phyloP scores from a whole-genome alignment of 2,329 filamentous ascomycete genomes.

The Claviceps paspali region DNA sequence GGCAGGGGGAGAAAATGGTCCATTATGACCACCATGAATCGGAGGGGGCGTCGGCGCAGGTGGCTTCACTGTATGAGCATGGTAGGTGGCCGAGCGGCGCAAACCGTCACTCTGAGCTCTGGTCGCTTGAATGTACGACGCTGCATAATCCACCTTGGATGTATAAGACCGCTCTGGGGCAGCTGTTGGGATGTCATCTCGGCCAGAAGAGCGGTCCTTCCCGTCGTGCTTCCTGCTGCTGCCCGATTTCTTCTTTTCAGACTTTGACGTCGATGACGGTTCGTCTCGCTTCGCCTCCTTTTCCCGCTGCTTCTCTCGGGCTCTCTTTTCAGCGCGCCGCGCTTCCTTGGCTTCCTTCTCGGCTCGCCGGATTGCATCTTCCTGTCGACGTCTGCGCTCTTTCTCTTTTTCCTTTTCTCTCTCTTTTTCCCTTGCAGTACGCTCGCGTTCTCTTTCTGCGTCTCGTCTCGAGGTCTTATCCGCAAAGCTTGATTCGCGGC shows the following conservation, averaged over 20 bases:
- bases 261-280: conserved; percentile 9
- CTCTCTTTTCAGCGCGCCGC: conserved; percentile 20
- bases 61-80: conserved; percentile 12
- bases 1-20: conserved; percentile 13
- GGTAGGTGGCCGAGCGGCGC: conserved; percentile 11
- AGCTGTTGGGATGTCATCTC: conserved; percentile 16
- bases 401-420: conserved; percentile 7
- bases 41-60: conserved; percentile 23
- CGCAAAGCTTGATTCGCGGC: conserved; percentile 32
- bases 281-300: conserved; percentile 22
- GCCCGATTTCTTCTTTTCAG: conserved; percentile 23
- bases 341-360: conserved; percentile 19
- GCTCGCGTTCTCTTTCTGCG: conserved; percentile 23
- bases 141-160: conserved; percentile 11
- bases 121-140: conserved; percentile 18
- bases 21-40: conserved; percentile 9
- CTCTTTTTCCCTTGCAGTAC: neutral
- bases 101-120: conserved; percentile 11
- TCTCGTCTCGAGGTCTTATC: conserved; percentile 30
- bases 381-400: conserved; percentile 10
- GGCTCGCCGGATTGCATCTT: conserved; percentile 14
- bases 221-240: conserved; percentile 25
- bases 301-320: conserved; percentile 19
- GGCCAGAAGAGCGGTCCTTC: conserved; percentile 19
- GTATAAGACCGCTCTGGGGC: conserved; percentile 9